Evolutionary conservation across 2,329 filamentous ascomycete species (phyloP).

Genomic region (Colletotrichum zoysiae): DNA sequence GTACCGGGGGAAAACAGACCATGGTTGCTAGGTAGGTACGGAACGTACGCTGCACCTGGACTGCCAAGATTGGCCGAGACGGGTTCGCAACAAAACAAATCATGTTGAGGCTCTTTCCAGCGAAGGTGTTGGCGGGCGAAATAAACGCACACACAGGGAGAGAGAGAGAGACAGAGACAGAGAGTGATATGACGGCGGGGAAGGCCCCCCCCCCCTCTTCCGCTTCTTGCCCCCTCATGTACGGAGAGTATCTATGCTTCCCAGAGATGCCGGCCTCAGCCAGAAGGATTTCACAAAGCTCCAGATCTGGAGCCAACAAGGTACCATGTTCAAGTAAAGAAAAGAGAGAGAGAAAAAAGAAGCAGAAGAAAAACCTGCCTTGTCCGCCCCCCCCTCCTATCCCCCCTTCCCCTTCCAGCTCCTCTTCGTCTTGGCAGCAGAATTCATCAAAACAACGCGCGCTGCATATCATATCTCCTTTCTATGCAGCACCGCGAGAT

Average conservation of each 20-base stretch:
- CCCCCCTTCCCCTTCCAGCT: not conserved
- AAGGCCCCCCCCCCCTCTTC: not conserved
- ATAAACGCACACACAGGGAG: not conserved
- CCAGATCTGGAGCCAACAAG: not conserved
- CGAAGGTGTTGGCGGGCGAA: not conserved
- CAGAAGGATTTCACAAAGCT: not conserved
- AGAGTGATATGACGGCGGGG: not conserved
- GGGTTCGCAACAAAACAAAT: not conserved
- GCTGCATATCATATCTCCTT: conserved; percentile 27
- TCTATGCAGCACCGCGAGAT: conserved; percentile 28
- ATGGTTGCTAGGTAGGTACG: not conserved
- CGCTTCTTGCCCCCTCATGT: not conserved
- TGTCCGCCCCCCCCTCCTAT: too few relatives aligned
- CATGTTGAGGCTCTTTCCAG: not conserved
- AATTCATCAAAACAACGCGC: conserved; percentile 25
- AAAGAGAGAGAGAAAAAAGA: too few relatives aligned
- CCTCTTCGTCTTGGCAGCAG: not conserved
- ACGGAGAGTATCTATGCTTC: not conserved
- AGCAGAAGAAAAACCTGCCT: not conserved
- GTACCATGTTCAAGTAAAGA: too few relatives aligned
- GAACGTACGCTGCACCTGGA: not conserved
- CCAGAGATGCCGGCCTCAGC: not conserved
- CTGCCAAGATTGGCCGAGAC: not conserved
- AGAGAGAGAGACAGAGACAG: not conserved
- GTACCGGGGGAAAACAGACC: not conserved